These are phyloP conservation scores for Herpetospermum pedunculosum DNA, from an alignment of 306 rosid genomes.

Conservation along the genomic window DNA sequence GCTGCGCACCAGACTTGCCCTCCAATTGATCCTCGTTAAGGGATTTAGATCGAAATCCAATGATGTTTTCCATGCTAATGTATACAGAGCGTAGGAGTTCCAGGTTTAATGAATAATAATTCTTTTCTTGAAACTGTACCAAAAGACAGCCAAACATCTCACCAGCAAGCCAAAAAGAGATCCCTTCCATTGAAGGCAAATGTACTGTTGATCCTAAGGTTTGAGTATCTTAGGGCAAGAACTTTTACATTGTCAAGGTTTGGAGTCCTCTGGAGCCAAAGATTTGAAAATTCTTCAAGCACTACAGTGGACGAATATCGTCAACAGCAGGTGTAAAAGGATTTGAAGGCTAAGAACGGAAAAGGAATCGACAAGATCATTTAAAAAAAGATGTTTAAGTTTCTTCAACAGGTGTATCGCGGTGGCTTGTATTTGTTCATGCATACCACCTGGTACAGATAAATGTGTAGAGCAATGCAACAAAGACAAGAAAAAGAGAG, in stretches of 20 bases:
- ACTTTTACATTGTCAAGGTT: background rate
- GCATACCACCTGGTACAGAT: background rate
- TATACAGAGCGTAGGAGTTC: too few species aligned
- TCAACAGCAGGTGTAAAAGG: background rate
- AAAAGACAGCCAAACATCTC: background rate
- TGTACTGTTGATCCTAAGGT: background rate
- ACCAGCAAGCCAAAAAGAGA: background rate
- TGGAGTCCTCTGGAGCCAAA: background rate
- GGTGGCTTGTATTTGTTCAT: background rate
- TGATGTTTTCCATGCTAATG: too few species aligned
- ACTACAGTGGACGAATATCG: background rate
- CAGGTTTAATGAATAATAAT: background rate
- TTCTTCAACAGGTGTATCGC: background rate
- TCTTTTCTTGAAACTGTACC: background rate
- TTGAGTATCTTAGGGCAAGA: background rate
- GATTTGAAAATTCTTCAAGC: background rate
- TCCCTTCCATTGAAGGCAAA: background rate
- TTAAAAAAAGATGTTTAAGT: background rate
- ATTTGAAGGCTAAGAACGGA: background rate
- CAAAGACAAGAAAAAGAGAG: background rate
- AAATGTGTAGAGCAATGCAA: background rate
- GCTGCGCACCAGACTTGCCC: too few species aligned
- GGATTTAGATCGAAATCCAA: too few species aligned
- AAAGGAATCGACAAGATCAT: background rate
- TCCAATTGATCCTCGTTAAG: too few species aligned